phyloP scores from a whole-genome alignment of 257 asterid genomes.

The Nicotiana undulata region DNA sequence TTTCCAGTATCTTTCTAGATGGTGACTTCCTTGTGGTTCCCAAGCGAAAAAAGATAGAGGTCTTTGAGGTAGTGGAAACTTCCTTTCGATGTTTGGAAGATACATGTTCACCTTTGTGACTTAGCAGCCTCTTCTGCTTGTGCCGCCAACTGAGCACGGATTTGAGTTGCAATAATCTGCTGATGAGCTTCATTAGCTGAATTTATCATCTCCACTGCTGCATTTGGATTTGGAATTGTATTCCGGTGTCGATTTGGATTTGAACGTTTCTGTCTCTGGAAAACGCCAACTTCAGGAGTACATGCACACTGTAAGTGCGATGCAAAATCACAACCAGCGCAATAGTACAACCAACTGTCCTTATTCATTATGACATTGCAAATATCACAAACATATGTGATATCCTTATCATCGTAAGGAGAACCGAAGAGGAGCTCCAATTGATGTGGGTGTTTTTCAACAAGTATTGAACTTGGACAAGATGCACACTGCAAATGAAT shows the following conservation, averaged over 20 bases:
- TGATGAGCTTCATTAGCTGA: neutral
- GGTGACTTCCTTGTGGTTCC: no score
- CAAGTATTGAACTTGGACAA: neutral
- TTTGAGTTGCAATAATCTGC: neutral
- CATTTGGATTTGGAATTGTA: neutral
- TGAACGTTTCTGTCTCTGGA: neutral
- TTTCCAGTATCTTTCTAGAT: no score
- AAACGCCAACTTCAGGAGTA: neutral
- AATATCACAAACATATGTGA: conserved; percentile 2
- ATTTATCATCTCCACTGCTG: neutral
- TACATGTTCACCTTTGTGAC: no score
- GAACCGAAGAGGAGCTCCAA: conserved; percentile 10
- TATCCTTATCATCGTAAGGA: neutral
- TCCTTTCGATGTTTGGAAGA: no score
- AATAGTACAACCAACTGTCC: conserved; percentile 11
- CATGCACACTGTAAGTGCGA: conserved; percentile 15
- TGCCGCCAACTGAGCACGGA: neutral
- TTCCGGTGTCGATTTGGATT: neutral
- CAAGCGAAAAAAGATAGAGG: no score
- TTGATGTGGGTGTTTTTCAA: conserved; percentile 16
- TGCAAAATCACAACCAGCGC: conserved; percentile 22
- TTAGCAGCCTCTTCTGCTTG: neutral
- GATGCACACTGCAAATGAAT: conserved; percentile 18
- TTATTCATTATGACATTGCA: conserved; percentile 1
- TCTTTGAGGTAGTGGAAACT: no score